These are phyloP conservation scores for Paramecium caudatum DNA, from an alignment of 73 alveolate genomes.

Conservation along the genomic window DNA sequence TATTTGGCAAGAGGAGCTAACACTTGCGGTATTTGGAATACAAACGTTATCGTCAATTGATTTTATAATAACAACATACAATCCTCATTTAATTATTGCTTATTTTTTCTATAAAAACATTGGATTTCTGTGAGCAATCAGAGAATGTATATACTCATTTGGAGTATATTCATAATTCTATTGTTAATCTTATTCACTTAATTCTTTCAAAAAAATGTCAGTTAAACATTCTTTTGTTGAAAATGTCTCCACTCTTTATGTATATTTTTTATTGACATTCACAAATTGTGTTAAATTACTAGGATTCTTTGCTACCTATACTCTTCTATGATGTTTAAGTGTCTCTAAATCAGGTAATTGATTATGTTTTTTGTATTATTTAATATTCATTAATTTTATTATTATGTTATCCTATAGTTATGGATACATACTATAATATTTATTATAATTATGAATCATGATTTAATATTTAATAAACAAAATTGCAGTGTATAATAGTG, in stretches of 20 bases:
- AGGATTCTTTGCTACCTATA: conserved; percentile 40
- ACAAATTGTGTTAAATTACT: not conserved
- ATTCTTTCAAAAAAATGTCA: conserved; percentile 22
- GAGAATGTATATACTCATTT: not conserved
- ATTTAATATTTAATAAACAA: no score
- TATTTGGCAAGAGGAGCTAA: conserved; percentile 64
- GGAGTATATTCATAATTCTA: conserved; percentile 3
- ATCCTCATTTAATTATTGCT: conserved; percentile 22
- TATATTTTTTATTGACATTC: conserved; percentile 16
- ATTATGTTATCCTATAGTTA: not conserved
- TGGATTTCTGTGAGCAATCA: conserved; percentile 58
- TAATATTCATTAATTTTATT: conserved; percentile 1
- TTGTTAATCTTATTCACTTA: conserved; percentile 10
- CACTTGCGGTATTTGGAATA: conserved; percentile 73
- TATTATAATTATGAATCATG: no score
- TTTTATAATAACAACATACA: not conserved
- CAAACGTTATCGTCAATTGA: conserved; percentile 5
- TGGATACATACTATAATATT: no score
- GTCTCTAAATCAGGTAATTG: conserved; percentile 25
- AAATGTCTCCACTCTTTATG: not conserved
- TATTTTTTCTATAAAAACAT: conserved; percentile 29
- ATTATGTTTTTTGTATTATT: conserved; percentile 2
- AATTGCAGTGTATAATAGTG: conserved; percentile 6
- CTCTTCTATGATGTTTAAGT: conserved; percentile 25
- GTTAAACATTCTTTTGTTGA: not conserved